Percentiles rank a stretch among this genome's conserved stretches.
Evolutionary conservation across 2,329 filamentous ascomycete genomes (phyloP).

Genomic region (Botrytis hyacinthi): DNA sequence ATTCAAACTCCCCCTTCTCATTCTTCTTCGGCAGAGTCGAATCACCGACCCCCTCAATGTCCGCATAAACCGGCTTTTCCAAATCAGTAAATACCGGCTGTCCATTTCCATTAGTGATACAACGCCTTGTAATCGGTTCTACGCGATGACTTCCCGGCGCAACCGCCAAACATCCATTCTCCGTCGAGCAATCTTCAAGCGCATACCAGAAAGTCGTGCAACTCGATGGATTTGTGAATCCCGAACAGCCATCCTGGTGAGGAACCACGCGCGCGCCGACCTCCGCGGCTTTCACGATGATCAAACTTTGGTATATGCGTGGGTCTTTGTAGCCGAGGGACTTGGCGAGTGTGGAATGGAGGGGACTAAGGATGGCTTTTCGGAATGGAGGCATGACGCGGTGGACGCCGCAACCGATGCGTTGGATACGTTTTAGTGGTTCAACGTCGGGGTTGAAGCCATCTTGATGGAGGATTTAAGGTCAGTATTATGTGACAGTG

Average conservation of each 20-base stretch:
- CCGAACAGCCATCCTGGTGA: conserved; percentile 16
- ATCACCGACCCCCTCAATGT: not conserved
- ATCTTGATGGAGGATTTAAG: not conserved
- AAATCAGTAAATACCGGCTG: not conserved
- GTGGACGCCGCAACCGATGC: conserved; percentile 13
- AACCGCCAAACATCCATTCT: conserved; percentile 10
- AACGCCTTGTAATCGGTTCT: not conserved
- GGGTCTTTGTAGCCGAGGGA: conserved; percentile 12
- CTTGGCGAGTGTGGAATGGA: not conserved
- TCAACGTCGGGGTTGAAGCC: not conserved
- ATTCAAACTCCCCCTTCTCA: not conserved
- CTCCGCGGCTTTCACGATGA: conserved; percentile 11
- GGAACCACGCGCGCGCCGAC: not conserved
- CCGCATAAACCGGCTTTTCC: not conserved
- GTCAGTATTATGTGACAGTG: not conserved
- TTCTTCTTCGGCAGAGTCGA: not conserved
- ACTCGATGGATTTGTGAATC: not conserved
- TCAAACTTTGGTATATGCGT: not conserved
- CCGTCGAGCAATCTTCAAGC: not conserved
- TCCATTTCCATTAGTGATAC: not conserved
- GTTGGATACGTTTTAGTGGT: conserved; percentile 11
- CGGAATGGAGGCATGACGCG: not conserved
- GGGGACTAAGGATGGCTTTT: not conserved
- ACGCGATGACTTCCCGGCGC: not conserved
- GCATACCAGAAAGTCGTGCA: conserved; percentile 17